Percentiles rank a stretch among this genome's conserved stretches.
phyloP scores from a whole-genome alignment of 1,284 basidiomycete genomes.

The Melampsora abietis-canadensis region DNA sequence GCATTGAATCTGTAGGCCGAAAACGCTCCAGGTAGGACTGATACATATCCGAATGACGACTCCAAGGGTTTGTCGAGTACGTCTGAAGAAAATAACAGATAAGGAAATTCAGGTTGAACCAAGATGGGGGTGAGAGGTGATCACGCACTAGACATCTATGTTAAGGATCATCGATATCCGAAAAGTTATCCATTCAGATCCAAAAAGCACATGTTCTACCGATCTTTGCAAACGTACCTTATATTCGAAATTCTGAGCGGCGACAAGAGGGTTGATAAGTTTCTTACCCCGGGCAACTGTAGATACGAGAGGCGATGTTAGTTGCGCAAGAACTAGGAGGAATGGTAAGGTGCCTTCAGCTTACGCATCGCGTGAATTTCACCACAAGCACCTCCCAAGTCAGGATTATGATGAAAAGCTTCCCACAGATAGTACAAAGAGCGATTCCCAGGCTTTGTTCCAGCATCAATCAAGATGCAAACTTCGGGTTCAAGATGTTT shows the following conservation, averaged over 20 bases:
- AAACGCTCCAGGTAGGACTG: constrained; percentile 92
- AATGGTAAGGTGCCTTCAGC: constrained; percentile 18
- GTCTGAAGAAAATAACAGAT: constrained; percentile 1
- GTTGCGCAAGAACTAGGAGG: not conserved
- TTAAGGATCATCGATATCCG: not conserved
- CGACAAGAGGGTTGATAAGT: constrained; percentile 81
- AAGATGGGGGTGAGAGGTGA: not conserved
- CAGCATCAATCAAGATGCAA: constrained; percentile 86
- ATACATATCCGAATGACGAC: constrained; percentile 90
- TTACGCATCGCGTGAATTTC: constrained; percentile 51
- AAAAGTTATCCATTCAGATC: not conserved
- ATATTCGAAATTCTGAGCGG: constrained; percentile 90
- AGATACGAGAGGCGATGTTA: not conserved
- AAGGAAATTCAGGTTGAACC: not conserved
- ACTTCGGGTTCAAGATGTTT: constrained; percentile 78
- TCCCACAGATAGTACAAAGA: constrained; percentile 98
- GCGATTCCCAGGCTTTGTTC: constrained; percentile 93
- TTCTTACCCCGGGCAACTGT: constrained; percentile 89
- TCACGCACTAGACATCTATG: constrained; percentile 42
- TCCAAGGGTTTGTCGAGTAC: constrained; percentile 79
- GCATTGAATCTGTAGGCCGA: constrained; percentile 89
- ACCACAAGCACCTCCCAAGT: constrained; percentile 90
- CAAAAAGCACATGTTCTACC: too few species aligned
- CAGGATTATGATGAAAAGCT: constrained; percentile 68
- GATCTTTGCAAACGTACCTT: constrained; percentile 53